Conservation (phyloP, 768 basidiomycete species). For the Phylloporus arenicola region DNA sequence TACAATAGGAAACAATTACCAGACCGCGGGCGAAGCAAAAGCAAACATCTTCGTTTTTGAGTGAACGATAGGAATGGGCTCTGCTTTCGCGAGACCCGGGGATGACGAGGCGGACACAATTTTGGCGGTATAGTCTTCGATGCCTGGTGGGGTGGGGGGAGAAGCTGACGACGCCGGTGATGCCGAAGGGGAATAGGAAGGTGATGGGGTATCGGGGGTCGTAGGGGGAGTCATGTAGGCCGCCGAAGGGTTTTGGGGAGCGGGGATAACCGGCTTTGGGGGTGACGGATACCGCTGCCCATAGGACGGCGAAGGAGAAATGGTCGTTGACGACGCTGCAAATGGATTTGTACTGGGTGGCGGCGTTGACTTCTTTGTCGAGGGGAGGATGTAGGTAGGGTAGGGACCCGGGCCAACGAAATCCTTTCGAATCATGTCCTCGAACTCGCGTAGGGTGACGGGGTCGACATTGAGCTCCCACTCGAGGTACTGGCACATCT, state of each 20-base stretch:
- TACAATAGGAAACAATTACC: constrained; percentile 39
- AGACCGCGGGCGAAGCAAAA: constrained; percentile 53
- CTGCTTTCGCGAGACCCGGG: constrained; percentile 25
- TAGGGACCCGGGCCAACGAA: constrained; percentile 54
- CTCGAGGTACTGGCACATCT: constrained; percentile 84
- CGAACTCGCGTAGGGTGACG: constrained; percentile 53
- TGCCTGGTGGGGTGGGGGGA: constrained; percentile 52
- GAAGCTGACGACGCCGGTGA: constrained; percentile 61
- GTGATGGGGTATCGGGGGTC: constrained; percentile 52
- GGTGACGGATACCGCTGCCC: constrained; percentile 30
- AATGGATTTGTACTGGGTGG: constrained; percentile 29
- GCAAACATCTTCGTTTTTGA: constrained; percentile 60
- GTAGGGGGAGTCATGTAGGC: constrained; percentile 28
- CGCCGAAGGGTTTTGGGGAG: constrained; percentile 8
- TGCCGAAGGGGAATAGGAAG: constrained; percentile 45
- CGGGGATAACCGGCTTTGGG: constrained; percentile 23
- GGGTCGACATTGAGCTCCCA: constrained; percentile 84
- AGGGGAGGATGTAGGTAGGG: constrained; percentile 56
- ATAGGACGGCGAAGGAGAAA: constrained; percentile 26
- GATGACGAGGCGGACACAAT: constrained; percentile 40
- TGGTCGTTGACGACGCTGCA: constrained; percentile 28
- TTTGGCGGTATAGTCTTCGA: constrained; percentile 46
- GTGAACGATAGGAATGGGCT: constrained; percentile 28
- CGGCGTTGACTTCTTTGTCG: constrained; percentile 57
- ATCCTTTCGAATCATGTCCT: constrained; percentile 53